These are phyloP conservation scores for Platanthera guangdongensis DNA, from an alignment of 106 monocot genomes.

Conservation along the genomic window DNA sequence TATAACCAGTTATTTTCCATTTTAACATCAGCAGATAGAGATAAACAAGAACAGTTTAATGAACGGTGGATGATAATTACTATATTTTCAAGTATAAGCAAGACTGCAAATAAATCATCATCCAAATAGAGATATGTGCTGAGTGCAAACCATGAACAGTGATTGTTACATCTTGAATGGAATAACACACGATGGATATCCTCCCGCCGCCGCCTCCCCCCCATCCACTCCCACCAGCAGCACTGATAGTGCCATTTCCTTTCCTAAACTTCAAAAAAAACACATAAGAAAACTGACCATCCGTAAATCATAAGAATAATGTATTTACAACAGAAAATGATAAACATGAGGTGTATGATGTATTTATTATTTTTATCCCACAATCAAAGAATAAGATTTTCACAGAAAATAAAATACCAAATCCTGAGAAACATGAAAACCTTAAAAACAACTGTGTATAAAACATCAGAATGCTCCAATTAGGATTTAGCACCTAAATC, in stretches of 20 bases:
- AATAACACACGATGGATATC: constrained; percentile 81
- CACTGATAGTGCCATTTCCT: constrained; percentile 87
- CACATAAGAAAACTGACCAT: constrained; percentile 1
- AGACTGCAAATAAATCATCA: neutral
- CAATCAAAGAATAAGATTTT: neutral
- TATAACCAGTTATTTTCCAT: neutral
- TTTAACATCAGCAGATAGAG: neutral
- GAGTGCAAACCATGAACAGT: constrained; percentile 69
- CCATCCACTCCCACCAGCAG: constrained; percentile 93
- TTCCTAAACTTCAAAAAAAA: constrained; percentile 35
- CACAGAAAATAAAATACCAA: neutral
- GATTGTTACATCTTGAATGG: constrained; percentile 68
- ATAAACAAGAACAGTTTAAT: neutral
- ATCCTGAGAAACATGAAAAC: neutral
- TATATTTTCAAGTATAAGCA: neutral
- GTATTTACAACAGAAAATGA: neutral
- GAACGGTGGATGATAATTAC: neutral
- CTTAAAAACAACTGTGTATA: neutral
- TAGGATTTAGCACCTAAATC: neutral
- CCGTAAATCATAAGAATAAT: neutral
- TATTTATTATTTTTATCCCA: neutral
- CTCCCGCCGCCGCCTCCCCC: constrained; percentile 95
- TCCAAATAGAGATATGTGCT: constrained; percentile 2
- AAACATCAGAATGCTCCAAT: neutral
- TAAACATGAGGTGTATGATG: neutral